A percentile compares a stretch with the other conserved stretches of the same genome.
Evolutionary conservation across 2,329 filamentous ascomycete species (phyloP).

Genomic region (Huntiella omanensis): DNA sequence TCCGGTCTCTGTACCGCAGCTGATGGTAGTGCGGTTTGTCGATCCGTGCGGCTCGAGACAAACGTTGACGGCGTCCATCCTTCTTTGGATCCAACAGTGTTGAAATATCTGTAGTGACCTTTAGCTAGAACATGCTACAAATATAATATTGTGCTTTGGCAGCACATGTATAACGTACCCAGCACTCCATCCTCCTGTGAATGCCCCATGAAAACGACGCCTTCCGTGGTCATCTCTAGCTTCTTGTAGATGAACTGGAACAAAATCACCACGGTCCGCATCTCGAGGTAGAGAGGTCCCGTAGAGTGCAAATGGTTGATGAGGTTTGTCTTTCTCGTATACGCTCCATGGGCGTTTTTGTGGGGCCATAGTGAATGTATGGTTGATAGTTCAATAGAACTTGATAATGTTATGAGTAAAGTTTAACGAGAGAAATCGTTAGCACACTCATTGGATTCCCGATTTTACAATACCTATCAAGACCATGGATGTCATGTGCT

Average conservation of each 20-base stretch:
- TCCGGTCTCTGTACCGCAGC: constrained; percentile 45
- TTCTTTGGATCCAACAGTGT: constrained; percentile 95
- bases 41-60: constrained; percentile 69
- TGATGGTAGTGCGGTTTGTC: constrained; percentile 17
- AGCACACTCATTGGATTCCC: too few species aligned
- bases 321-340: constrained; percentile 54
- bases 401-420: too few species aligned
- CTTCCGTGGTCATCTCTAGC: constrained; percentile 82
- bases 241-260: constrained; percentile 97
- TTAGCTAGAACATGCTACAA: constrained; percentile 11
- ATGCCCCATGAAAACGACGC: constrained; percentile 84
- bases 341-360: constrained; percentile 56
- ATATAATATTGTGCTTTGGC: background rate
- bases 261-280: constrained; percentile 76
- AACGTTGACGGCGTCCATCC: constrained; percentile 90
- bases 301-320: constrained; percentile 56
- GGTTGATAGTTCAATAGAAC: background rate
- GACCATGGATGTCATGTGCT: too few species aligned
- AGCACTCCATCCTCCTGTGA: constrained; percentile 91
- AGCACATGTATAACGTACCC: constrained; percentile 32
- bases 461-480: too few species aligned
- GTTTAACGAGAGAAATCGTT: too few species aligned
- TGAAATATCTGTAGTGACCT: constrained; percentile 55
- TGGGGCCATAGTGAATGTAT: constrained; percentile 37
- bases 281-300: constrained; percentile 73